Base-by-base conservation (phyloP, 306 rosid genomes). In the Morella rubra region DNA sequence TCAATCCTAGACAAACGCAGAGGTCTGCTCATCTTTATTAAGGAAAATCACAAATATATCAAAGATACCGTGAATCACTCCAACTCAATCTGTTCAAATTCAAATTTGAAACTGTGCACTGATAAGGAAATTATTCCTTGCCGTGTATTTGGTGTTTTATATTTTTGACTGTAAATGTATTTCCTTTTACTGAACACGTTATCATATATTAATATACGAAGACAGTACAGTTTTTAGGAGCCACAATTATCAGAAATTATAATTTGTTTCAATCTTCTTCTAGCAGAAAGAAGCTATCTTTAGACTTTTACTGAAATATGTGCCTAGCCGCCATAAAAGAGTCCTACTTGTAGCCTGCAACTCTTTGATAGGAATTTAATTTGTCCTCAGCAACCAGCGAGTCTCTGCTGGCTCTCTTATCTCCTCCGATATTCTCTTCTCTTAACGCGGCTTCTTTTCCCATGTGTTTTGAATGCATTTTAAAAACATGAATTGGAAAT, bases 391-490 rank as follows among this genome's bases (percentile, higher is more conserved):
- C 62, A 56, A n/a, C 62, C n/a, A 19, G 24, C 49, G 10, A 45
- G 12, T 10, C 49, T 45, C 49, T 10, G 11, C 11, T 45, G 7
- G 73, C 76, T 53, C 15, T 20, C 60, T 71, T 77, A 71, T 78
- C 73, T 44, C 62, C 54, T 72, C 24, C 40, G 42, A 58, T 74
- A 51, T 75, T 55, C 73, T 42, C 22, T 19, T 45, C 10, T 24
- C 3, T 6, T 61, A 22, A 41, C 85, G 73, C 72, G 77, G 65
- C 56, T 66, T 40, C 37, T 47, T 69, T 65, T 15, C 50, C 60
- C 55, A 16, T 73, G 45, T 37, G 8, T 7, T 79, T 75, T 69
- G 52, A 70, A 73, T 41, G 22, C 37, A 32, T 32, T 19, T 79
- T 47, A 59, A 20, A 27, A 71, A 47, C 6, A 40, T 11, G 13